Evolutionary conservation across 2,329 filamentous ascomycete genomes (phyloP).

Genomic region (Aspergillus sp.): DNA sequence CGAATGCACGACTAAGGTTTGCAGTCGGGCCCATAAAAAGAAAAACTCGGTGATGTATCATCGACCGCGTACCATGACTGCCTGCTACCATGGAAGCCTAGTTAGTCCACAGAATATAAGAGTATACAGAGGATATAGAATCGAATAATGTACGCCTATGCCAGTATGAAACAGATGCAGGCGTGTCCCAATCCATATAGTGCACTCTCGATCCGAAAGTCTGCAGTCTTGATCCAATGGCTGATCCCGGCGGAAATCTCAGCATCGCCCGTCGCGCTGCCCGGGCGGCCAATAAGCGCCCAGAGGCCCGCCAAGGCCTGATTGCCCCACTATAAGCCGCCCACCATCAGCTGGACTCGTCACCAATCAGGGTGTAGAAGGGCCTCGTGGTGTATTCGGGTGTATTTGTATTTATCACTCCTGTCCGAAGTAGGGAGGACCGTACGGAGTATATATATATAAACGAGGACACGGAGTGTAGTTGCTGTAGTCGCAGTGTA

Average conservation of each 20-base stretch:
- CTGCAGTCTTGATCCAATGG: conserved; percentile 32
- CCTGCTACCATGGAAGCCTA: too few relatives aligned
- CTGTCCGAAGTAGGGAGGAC: too few relatives aligned
- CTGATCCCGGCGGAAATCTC: conserved; percentile 31
- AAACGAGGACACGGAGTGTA: too few relatives aligned
- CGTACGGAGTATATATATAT: too few relatives aligned
- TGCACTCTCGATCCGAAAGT: conserved; percentile 17
- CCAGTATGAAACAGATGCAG: neutral
- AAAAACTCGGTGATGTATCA: too few relatives aligned
- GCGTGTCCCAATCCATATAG: conserved; percentile 1
- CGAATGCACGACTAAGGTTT: too few relatives aligned
- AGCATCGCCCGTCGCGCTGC: conserved; percentile 14
- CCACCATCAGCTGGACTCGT: conserved; percentile 26
- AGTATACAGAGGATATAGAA: too few relatives aligned
- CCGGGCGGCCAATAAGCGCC: conserved; percentile 2
- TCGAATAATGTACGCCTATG: neutral
- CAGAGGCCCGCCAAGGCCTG: conserved; percentile 22
- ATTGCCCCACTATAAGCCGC: conserved; percentile 23
- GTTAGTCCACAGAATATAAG: neutral
- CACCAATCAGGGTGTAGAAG: neutral
- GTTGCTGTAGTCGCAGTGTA: too few relatives aligned
- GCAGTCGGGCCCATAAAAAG: too few relatives aligned
- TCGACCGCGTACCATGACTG: too few relatives aligned
- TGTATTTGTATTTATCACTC: too few relatives aligned
- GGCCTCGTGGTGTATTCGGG: too few relatives aligned